Conservation (phyloP, 2,329 filamentous ascomycete species). For the Colletotrichum eleusines region DNA sequence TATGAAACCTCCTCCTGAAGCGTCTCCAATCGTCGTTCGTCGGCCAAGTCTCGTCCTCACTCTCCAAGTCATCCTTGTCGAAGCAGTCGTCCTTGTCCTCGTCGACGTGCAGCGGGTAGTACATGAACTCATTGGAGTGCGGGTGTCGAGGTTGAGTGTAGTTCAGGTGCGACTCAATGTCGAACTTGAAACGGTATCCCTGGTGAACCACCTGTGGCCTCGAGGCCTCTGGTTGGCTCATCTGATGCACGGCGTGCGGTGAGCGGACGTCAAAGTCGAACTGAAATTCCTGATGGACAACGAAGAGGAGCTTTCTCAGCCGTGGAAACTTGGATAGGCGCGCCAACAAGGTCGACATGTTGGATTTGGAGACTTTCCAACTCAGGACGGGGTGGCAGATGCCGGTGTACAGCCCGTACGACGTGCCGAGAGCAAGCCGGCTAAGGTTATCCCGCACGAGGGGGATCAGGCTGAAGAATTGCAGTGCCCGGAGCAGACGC, state of each 20-base stretch:
- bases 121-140: constrained; percentile 55
- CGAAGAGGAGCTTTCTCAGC: constrained; percentile 57
- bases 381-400: constrained; percentile 60
- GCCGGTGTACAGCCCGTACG: constrained; percentile 59
- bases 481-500: constrained; percentile 59
- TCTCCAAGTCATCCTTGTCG: constrained; percentile 42
- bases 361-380: constrained; percentile 58
- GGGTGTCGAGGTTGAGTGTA: constrained; percentile 56
- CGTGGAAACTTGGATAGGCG: constrained; percentile 56
- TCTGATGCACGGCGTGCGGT: constrained; percentile 41
- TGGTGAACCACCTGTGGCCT: constrained; percentile 58
- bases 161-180: constrained; percentile 60
- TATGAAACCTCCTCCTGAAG: constrained; percentile 51
- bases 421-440: constrained; percentile 59
- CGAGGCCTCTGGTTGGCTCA: constrained; percentile 41
- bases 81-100: constrained; percentile 48
- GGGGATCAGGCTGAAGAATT: constrained; percentile 60
- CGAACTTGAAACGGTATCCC: constrained; percentile 60
- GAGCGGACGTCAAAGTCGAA: constrained; percentile 56
- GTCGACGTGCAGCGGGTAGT: constrained; percentile 52
- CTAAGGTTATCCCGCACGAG: constrained; percentile 56
- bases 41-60: constrained; percentile 52
- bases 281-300: constrained; percentile 62
- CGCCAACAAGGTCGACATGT: constrained; percentile 57
- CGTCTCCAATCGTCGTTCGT: constrained; percentile 56